Percentiles rank a stretch among this genome's conserved stretches.
Evolutionary conservation across 108 stramenopile species (phyloP).

Genomic region (Skeletonema marinoi): DNA sequence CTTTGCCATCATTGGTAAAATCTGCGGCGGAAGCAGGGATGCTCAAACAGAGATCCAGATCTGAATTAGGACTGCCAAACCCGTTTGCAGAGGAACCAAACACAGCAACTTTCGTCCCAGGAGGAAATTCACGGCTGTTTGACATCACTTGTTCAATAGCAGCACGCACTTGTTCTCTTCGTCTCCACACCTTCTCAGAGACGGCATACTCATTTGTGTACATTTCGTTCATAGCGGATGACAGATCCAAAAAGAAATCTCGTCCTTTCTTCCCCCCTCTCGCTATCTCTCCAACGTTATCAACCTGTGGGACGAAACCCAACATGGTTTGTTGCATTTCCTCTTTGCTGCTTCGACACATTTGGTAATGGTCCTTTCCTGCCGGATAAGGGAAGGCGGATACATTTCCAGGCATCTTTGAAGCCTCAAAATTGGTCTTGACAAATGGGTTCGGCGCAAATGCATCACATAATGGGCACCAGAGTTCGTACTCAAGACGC

Average conservation of each 20-base stretch:
- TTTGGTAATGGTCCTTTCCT: constrained; percentile 45
- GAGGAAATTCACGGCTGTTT: constrained; percentile 73
- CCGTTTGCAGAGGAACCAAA: constrained; percentile 92
- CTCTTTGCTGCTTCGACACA: constrained; percentile 53
- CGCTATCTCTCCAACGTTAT: constrained; percentile 25
- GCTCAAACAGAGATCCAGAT: constrained; percentile 88
- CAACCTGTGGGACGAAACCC: constrained; percentile 72
- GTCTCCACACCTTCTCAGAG: constrained; percentile 54
- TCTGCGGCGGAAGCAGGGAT: constrained; percentile 51
- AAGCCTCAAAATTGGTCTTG: neutral
- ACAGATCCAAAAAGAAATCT: constrained; percentile 63
- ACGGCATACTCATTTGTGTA: constrained; percentile 44
- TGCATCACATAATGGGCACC: constrained; percentile 83
- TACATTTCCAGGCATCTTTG: constrained; percentile 13
- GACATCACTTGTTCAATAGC: constrained; percentile 60
- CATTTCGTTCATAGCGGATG: constrained; percentile 63
- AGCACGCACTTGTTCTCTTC: constrained; percentile 70
- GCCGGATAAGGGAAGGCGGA: constrained; percentile 49
- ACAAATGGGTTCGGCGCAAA: constrained; percentile 67
- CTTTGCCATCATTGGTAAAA: constrained; percentile 55
- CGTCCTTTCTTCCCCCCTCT: constrained; percentile 1
- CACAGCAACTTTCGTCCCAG: constrained; percentile 75
- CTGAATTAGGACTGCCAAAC: constrained; percentile 84
- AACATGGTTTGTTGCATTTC: constrained; percentile 72
- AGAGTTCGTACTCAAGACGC: constrained; percentile 75